Conservation (phyloP, 495 filamentous ascomycete species). For the Xylaria palmicola region DNA sequence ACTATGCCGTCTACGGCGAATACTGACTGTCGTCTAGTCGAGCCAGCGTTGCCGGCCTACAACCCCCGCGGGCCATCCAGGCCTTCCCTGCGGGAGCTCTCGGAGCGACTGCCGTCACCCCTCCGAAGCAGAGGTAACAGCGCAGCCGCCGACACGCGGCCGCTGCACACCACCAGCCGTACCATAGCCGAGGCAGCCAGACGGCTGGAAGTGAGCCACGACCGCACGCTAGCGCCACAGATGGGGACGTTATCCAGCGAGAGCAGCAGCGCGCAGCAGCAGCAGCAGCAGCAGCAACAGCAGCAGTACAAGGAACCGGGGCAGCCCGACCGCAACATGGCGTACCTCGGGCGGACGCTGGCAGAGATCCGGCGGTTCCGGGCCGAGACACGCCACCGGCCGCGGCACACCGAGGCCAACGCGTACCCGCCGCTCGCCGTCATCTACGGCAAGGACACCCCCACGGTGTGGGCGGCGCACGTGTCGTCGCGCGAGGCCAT, state of each 20-base stretch:
- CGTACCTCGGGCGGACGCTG: constrained; percentile 78
- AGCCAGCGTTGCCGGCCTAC: constrained; percentile 53
- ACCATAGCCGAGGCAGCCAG: constrained; percentile 26
- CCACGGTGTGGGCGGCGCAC: constrained; percentile 77
- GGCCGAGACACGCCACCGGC: constrained; percentile 60
- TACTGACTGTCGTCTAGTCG: constrained; percentile 39
- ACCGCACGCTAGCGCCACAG: constrained; percentile 49
- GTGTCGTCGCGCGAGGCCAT: constrained; percentile 66
- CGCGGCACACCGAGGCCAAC: constrained; percentile 60
- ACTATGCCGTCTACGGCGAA: not conserved
- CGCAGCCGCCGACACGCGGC: constrained; percentile 21
- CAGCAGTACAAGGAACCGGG: constrained; percentile 38
- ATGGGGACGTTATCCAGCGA: constrained; percentile 43
- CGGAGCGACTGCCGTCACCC: constrained; percentile 33
- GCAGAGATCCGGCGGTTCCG: constrained; percentile 71
- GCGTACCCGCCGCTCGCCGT: constrained; percentile 78
- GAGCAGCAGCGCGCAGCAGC: constrained; percentile 10
- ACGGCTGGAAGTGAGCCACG: constrained; percentile 33
- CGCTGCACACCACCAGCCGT: constrained; percentile 19
- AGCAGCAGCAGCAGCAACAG: too few relatives aligned
- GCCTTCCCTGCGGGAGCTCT: constrained; percentile 38
- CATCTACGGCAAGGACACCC: constrained; percentile 84
- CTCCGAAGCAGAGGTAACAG: constrained; percentile 32
- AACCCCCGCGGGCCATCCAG: constrained; percentile 34
- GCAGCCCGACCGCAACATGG: constrained; percentile 45